Evolutionary conservation across 257 asterid species (phyloP).

Genomic region (Mitragyna speciosa): DNA sequence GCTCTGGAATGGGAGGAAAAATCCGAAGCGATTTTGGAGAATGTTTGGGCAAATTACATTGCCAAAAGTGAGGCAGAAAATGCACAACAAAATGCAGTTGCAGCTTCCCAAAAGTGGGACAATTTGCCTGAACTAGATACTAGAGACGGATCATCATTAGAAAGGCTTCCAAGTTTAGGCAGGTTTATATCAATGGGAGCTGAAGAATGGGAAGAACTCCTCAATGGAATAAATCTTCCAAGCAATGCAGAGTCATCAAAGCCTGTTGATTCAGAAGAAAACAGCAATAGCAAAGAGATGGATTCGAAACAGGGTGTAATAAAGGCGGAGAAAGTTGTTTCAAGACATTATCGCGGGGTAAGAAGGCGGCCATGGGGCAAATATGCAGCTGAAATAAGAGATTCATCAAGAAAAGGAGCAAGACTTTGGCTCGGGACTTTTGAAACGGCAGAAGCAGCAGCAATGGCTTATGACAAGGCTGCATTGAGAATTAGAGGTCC

Average conservation of each 20-base stretch:
- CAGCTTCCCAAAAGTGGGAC: constrained; percentile 34
- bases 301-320: neutral
- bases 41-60: constrained; percentile 68
- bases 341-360: constrained; percentile 61
- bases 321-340: constrained; percentile 12
- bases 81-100: neutral
- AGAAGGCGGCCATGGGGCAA: constrained; percentile 82
- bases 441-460: constrained; percentile 72
- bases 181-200: constrained; percentile 72
- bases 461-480: constrained; percentile 77
- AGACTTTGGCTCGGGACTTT: constrained; percentile 81
- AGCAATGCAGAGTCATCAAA: neutral
- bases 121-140: constrained; percentile 42
- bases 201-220: constrained; percentile 65
- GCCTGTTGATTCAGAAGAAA: neutral
- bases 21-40: constrained; percentile 51
- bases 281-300: neutral
- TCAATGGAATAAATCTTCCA: constrained; percentile 32
- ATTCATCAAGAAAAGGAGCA: constrained; percentile 63
- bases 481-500: constrained; percentile 70
- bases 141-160: constrained; percentile 34
- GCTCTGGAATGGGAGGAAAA: constrained; percentile 16
- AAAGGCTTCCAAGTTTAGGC: constrained; percentile 72
- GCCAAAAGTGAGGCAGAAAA: constrained; percentile 24
- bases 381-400: constrained; percentile 80